phyloP scores from a whole-genome alignment of 495 filamentous ascomycete genomes.

The Penicillium diatomitis region DNA sequence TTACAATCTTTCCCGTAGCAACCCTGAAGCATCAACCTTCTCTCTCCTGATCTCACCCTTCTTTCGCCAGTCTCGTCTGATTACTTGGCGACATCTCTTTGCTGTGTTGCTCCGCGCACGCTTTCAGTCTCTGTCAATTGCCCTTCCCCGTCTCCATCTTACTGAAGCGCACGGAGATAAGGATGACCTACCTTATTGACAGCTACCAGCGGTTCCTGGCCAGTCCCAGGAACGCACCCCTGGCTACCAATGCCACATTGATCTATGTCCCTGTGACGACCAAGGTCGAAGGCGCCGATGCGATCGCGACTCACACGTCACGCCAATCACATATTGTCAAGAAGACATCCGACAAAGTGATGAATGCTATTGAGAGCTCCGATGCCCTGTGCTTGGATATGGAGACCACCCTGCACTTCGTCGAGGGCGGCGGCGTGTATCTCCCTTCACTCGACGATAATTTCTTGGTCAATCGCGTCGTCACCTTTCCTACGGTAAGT shows the following conservation, averaged over 20 bases:
- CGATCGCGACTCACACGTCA: constrained; percentile 70
- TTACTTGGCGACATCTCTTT: constrained; percentile 3
- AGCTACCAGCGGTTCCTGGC: constrained; percentile 73
- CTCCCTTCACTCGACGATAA: constrained; percentile 90
- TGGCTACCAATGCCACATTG: constrained; percentile 64
- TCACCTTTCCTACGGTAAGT: constrained; percentile 75
- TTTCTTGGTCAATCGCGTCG: constrained; percentile 76
- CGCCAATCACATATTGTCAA: constrained; percentile 54
- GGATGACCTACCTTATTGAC: constrained; percentile 51
- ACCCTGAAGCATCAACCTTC: constrained; percentile 1
- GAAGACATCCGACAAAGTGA: constrained; percentile 67
- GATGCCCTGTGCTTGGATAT: constrained; percentile 65
- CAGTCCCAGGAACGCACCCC: constrained; percentile 51
- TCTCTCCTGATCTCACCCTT: constrained; percentile 5
- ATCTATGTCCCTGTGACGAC: constrained; percentile 91
- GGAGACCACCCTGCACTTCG: constrained; percentile 77
- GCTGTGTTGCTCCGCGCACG: background rate
- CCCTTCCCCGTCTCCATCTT: too few relatives aligned
- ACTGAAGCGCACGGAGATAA: constrained; percentile 1
- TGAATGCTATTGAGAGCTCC: constrained; percentile 61
- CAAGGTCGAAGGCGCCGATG: constrained; percentile 54
- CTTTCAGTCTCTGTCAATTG: too few relatives aligned
- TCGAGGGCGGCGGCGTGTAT: constrained; percentile 72
- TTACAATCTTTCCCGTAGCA: background rate
- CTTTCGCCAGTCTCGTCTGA: constrained; percentile 1